Base-by-base conservation (phyloP, 176 grass and related monocot genomes). In the Ananas comosus region DNA sequence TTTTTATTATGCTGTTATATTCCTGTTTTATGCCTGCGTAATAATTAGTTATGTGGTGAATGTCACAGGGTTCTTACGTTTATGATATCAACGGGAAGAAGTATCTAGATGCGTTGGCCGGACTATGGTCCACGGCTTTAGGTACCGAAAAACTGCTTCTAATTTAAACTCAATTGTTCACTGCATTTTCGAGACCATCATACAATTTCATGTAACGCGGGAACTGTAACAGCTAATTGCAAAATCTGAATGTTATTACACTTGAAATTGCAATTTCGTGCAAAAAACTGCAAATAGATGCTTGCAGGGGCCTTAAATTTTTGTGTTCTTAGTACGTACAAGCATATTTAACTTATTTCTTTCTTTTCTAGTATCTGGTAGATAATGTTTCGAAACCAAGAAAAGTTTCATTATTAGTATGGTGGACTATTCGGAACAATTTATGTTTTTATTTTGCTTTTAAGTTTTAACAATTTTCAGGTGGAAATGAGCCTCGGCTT, bases 121-220 rank as follows among this genome's bases (percentile, higher is more conserved):
- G 94, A 83, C 52, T 93, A 65, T 99, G 89, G 89, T 97, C 86
- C 72, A 93, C 82, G 66, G 94, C 94, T 82, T 80, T 99, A 88
- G 94, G 94, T 99, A 88, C 73, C 64, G 22, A 63, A 69, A 19
- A 24, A 11, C 51, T 54, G 68, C 27, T 27, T 13, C 75, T 70
- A 49, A 67, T n/a, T 61, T 61, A 10, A 13, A 4, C 29, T 21
- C 11, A 61, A 61, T 67, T 66, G 12, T 49, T 49, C 61, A 61
- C 29, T 21, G 14, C 53, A 49, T 42, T 42, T 42, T 42, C 33
- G 33, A 42, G 33, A 63, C 11, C 47, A 22, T 13, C 63, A 13
- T 14, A 10, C 23, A 22, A 4, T 19, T 6, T 52, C 10, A 51
- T 23, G 33, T 42, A 42, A 42, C 33, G 33, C 33, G 33, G 33